phyloP scores from a whole-genome alignment of 768 basidiomycete genomes.

The Coprinopsis sp. region DNA sequence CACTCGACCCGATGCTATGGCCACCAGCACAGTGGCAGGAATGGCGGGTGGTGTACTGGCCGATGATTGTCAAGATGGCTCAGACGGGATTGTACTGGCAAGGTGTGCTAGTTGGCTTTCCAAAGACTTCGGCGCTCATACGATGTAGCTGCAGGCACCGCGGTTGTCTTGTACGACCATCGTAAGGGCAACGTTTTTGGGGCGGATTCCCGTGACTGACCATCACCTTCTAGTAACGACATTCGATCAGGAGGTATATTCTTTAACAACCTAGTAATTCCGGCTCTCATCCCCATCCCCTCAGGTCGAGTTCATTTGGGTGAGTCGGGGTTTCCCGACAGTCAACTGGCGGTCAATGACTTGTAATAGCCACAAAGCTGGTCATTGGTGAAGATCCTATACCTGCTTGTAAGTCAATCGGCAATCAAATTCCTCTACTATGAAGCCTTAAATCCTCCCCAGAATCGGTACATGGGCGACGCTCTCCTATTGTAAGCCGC shows the following conservation, averaged over 20 bases:
- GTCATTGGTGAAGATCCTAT: conserved; percentile 1
- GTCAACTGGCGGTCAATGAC: neutral
- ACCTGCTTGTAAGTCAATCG: conserved; percentile 2
- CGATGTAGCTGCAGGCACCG: neutral
- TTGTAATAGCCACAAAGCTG: neutral
- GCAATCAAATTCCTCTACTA: neutral
- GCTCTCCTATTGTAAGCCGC: neutral
- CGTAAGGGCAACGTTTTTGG: too few relatives aligned
- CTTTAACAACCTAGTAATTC: neutral
- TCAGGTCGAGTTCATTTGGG: conserved; percentile 6
- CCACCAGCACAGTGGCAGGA: too few relatives aligned
- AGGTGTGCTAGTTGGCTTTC: neutral
- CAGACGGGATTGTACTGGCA: neutral
- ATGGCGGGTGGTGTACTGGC: too few relatives aligned
- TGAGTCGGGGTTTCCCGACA: neutral
- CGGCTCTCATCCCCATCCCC: neutral
- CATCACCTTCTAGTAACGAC: neutral
- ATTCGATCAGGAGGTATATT: conserved; percentile 1
- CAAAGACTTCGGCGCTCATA: neutral
- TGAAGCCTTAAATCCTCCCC: neutral
- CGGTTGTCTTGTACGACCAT: conserved; percentile 2
- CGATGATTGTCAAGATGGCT: neutral
- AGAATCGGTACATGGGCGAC: conserved; percentile 7
- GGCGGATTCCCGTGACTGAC: neutral
- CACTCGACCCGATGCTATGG: too few relatives aligned